Evolutionary conservation across 2,329 filamentous ascomycete species (phyloP).

Genomic region (Monilinia fructicola): DNA sequence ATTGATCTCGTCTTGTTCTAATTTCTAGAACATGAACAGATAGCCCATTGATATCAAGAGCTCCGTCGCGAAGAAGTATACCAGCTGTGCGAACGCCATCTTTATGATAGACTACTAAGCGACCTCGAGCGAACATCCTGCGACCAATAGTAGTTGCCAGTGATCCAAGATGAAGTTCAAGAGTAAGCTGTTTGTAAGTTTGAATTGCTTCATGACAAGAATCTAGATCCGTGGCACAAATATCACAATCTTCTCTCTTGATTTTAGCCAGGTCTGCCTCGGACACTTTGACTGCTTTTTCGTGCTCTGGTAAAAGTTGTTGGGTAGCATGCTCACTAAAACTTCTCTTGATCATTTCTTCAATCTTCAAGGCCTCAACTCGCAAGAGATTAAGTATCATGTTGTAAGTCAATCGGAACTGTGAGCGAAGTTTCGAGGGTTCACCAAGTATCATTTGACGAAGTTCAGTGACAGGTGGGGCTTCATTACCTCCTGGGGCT

Average conservation of each 20-base stretch:
- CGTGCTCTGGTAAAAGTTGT: conserved; percentile 88
- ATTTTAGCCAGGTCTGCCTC: conserved; percentile 90
- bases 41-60: conserved; percentile 62
- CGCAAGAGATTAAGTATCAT: conserved; percentile 97
- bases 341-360: conserved; percentile 99
- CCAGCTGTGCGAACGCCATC: conserved; percentile 81
- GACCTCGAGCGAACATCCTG: conserved; percentile 71
- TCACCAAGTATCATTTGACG: conserved; percentile 95
- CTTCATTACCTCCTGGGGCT: conserved; percentile 75
- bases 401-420: conserved; percentile 97
- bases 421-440: conserved; percentile 90
- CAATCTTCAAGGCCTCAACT: conserved; percentile 95
- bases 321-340: conserved; percentile 98
- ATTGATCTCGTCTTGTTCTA: conserved; percentile 62
- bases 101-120: conserved; percentile 81
- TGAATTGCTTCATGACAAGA: conserved; percentile 79
- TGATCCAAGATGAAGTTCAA: conserved; percentile 74
- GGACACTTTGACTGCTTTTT: conserved; percentile 88
- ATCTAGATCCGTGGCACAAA: conserved; percentile 79
- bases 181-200: conserved; percentile 75
- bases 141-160: conserved; percentile 79
- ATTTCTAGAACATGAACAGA: conserved; percentile 79
- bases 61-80: conserved; percentile 74
- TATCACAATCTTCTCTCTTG: conserved; percentile 77
- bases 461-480: conserved; percentile 78